Conservation (phyloP, 305 asterid species). For the Solanum chacoense region DNA sequence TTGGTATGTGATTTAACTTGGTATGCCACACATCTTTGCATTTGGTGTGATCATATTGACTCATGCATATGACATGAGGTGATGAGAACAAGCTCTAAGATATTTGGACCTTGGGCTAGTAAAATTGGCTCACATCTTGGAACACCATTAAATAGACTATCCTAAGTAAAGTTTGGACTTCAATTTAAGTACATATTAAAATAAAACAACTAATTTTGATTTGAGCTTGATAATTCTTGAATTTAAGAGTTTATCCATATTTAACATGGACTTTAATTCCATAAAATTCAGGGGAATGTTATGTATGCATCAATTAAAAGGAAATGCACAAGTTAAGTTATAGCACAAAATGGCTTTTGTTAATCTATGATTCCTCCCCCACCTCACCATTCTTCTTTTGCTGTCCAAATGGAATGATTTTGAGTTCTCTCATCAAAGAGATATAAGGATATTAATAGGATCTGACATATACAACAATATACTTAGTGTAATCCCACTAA, state of each 20-base stretch:
- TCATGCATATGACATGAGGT: not conserved
- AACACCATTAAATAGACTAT: not conserved
- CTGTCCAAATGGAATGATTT: not conserved
- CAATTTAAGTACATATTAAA: too few species aligned
- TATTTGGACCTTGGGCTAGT: not conserved
- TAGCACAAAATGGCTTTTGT: too few species aligned
- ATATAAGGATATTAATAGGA: not conserved
- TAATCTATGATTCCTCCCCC: not conserved
- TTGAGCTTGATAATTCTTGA: not conserved
- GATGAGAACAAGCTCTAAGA: not conserved
- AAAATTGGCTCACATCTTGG: not conserved
- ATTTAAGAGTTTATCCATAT: not conserved
- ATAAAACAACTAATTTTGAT: too few species aligned
- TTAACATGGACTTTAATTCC: not conserved
- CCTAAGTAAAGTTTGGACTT: too few species aligned
- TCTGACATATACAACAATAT: not conserved
- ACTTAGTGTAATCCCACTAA: too few species aligned
- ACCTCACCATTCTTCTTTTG: not conserved
- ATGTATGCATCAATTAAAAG: too few species aligned
- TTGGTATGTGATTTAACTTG: not conserved
- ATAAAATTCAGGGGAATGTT: not conserved
- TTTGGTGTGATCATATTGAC: not conserved
- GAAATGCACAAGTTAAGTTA: not conserved
- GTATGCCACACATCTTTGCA: not conserved
- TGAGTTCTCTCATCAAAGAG: not conserved